Conservation (phyloP, 2,329 filamentous ascomycete species). For the Endothia cerciana region DNA sequence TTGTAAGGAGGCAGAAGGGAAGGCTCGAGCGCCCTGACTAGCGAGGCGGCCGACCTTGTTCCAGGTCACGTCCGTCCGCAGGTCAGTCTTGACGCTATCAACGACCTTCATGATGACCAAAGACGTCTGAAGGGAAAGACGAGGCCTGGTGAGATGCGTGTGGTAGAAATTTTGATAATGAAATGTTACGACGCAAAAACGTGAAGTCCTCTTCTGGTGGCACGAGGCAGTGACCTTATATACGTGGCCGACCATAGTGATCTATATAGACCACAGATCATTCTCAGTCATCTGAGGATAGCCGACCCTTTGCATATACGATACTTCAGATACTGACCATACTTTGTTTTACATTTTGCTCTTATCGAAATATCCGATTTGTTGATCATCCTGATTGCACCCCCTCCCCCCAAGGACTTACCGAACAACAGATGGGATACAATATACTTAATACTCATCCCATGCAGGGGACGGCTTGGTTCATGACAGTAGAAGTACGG, state of each 20-base stretch:
- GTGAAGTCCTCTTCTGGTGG: not conserved
- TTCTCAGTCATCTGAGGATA: not conserved
- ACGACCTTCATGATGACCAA: constrained; percentile 32
- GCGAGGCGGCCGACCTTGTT: constrained; percentile 39
- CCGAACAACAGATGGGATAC: not conserved
- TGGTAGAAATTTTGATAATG: not conserved
- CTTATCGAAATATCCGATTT: not conserved
- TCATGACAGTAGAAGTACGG: not conserved
- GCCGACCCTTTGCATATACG: not conserved
- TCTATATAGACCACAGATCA: not conserved
- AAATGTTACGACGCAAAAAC: not conserved
- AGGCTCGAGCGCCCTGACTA: constrained; percentile 36
- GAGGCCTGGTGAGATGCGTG: no score
- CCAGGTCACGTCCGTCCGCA: constrained; percentile 44
- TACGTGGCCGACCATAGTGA: not conserved
- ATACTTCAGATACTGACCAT: not conserved
- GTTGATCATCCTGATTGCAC: not conserved
- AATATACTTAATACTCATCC: not conserved
- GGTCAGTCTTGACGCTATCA: constrained; percentile 37
- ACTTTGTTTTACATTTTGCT: not conserved
- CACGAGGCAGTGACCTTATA: not conserved
- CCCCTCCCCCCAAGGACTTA: no score
- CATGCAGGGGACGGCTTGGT: not conserved
- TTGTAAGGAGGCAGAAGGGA: constrained; percentile 57
- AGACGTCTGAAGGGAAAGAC: not conserved